Percentiles rank a stretch among this genome's conserved stretches.
phyloP scores from a whole-genome alignment of 208 protist species.

The Wallacemonas sp. region DNA sequence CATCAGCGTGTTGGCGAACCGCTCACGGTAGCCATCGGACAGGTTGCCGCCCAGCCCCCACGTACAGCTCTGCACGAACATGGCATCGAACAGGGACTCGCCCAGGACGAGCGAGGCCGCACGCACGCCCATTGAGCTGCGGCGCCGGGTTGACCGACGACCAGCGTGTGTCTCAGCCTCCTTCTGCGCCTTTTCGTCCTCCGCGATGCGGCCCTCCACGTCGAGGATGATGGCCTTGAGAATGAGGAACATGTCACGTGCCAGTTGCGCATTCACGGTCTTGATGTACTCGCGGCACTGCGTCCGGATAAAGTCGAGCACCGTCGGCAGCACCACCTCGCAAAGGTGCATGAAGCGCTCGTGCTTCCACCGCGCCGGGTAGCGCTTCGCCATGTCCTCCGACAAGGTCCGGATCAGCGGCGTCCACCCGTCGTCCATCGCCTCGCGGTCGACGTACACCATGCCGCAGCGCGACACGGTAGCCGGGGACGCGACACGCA shows the following conservation, averaged over 20 bases:
- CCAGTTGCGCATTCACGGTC: conserved; percentile 87
- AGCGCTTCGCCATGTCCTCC: conserved; percentile 31
- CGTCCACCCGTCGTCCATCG: conserved; percentile 83
- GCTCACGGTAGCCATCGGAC: conserved; percentile 71
- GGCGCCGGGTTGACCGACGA: conserved; percentile 42
- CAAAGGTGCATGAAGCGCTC: conserved; percentile 84
- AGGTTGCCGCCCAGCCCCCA: conserved; percentile 96
- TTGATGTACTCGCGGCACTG: conserved; percentile 87
- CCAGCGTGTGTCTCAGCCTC: conserved; percentile 16
- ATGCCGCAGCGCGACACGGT: conserved; percentile 99
- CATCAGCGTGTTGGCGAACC: conserved; percentile 81
- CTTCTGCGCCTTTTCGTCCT: conserved; percentile 35
- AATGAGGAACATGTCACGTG: conserved; percentile 82
- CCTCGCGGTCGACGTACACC: conserved; percentile 95
- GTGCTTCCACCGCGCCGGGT: conserved; percentile 58
- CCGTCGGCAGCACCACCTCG: conserved; percentile 48
- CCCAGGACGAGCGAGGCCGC: conserved; percentile 45
- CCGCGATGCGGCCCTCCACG: conserved; percentile 31
- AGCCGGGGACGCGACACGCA: conserved; percentile 96
- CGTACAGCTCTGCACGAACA: conserved; percentile 94
- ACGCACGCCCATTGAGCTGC: conserved; percentile 46
- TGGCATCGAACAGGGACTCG: conserved; percentile 78
- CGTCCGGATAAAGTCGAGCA: conserved; percentile 77
- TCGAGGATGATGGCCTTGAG: conserved; percentile 52
- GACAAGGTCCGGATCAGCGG: conserved; percentile 66